A percentile compares a stretch with the other conserved stretches of the same genome.
Conservation (phyloP, 176 grass and related monocot species). For the Hsuehochloa calcarea region DNA sequence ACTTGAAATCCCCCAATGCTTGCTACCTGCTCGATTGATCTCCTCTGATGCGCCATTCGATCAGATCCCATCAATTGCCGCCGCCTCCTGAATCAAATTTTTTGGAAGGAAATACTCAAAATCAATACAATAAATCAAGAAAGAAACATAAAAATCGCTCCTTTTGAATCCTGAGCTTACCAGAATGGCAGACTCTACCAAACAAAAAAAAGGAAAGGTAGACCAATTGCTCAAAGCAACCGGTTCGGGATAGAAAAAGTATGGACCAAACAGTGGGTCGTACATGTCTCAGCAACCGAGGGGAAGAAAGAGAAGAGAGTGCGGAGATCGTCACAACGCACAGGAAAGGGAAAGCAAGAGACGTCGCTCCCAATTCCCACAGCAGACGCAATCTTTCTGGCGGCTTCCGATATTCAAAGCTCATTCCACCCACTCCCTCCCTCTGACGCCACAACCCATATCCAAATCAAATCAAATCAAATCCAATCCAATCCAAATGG, state of each 20-base stretch:
- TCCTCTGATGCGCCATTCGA: constrained; percentile 1
- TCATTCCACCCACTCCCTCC: neutral
- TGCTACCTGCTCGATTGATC: neutral
- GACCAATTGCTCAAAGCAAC: neutral
- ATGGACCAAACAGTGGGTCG: constrained; percentile 24
- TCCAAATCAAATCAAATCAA: neutral
- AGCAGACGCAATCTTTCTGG: neutral
- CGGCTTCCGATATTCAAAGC: constrained; percentile 15
- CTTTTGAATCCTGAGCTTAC: constrained; percentile 19
- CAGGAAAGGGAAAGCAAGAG: neutral
- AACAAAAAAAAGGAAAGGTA: neutral
- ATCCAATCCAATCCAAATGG: neutral
- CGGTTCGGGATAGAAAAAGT: neutral
- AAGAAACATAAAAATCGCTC: neutral
- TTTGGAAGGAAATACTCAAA: neutral
- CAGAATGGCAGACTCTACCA: neutral
- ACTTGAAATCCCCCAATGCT: neutral
- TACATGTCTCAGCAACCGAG: neutral
- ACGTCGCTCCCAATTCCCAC: constrained; percentile 18
- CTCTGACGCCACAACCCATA: neutral
- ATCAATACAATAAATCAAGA: neutral
- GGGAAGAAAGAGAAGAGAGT: neutral
- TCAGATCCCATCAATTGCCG: neutral
- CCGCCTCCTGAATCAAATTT: neutral
- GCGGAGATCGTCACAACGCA: constrained; percentile 10